Evolutionary conservation across 1,284 basidiomycete species (phyloP), one percentile per base, ranked within the genome.

Genomic region (Ustilago trichophora): DNA sequence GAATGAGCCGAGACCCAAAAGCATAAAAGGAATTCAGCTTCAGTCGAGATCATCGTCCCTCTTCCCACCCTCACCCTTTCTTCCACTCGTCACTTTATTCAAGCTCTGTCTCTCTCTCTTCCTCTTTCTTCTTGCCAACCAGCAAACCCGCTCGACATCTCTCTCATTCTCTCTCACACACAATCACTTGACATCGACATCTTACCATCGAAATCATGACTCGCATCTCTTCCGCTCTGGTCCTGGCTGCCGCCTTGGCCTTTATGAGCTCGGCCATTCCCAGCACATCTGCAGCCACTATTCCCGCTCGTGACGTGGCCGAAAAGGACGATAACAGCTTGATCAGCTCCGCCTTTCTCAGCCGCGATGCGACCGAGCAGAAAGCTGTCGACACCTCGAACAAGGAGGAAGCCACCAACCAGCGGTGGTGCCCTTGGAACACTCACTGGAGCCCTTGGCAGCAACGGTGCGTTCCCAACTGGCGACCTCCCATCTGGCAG

Each of bases 221-320:
- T 62, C 52, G 58, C 2, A 50, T 62, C 58, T 55, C 52, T 46
- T 55, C 51, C 13, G 11, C 35, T 29, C 32, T 62, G 4, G 15
- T 41, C 16, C 9, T 62, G 12, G 47, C 51, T 15, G 24, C 43
- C 21, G 27, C 38, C 32, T 22, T 62, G 31, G 46, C 51, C 40
- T 37, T 50, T 13, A 31, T 54, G 29, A 34, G 40, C 51, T 4
- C 36, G 7, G 25, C 36, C 18, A 21, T 35, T 11, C 35, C 41
- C 34, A 21, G 22, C n/a, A 22, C 32, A n/a, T 37, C 47, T 3
- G 58, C 52, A 16, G 47, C 26, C 11, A 11, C 21, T 35, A 40
- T 55, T 26, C 55, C 47, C 16, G 15, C 46, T 18, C 38, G 22
- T 34, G 40, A 48, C 13, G 18, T 41, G 19, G 47, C 37, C 13